Evolutionary conservation across 495 filamentous ascomycete species (phyloP).

Genomic region (Letharia columbiana): DNA sequence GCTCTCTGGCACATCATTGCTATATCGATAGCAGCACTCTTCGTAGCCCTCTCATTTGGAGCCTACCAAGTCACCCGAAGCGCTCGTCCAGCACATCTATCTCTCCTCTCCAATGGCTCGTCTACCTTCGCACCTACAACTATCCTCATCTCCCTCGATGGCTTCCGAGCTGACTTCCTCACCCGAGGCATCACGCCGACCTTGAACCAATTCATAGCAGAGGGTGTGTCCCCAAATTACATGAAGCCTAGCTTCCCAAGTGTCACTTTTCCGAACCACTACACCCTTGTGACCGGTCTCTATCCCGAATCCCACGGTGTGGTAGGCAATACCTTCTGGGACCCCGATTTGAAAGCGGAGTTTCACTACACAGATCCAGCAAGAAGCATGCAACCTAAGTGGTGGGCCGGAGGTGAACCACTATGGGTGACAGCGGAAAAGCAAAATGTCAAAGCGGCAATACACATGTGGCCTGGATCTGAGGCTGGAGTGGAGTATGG

Average conservation of each 20-base stretch:
- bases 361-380: conserved; percentile 78
- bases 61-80: conserved; percentile 40
- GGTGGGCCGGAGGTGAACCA: conserved; percentile 86
- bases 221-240: conserved; percentile 80
- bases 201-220: conserved; percentile 66
- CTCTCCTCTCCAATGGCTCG: conserved; percentile 66
- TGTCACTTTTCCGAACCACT: conserved; percentile 97
- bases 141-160: conserved; percentile 88
- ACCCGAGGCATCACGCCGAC: conserved; percentile 73
- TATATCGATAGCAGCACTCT: conserved; percentile 39
- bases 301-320: conserved; percentile 91
- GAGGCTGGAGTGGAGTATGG: conserved; percentile 67
- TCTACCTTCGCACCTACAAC: conserved; percentile 84
- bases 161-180: conserved; percentile 95
- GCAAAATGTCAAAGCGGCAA: conserved; percentile 61
- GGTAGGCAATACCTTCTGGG: conserved; percentile 92
- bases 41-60: conserved; percentile 44
- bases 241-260: conserved; percentile 92
- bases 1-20: conserved; percentile 30
- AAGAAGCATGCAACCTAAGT: conserved; percentile 67
- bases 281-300: conserved; percentile 84
- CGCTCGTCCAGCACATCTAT: conserved; percentile 27
- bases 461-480: conserved; percentile 98
- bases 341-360: conserved; percentile 61
- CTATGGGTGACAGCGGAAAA: conserved; percentile 89